Evolutionary conservation across 1,284 basidiomycete species (phyloP).

Genomic region (Papiliotrema nemorosa): DNA sequence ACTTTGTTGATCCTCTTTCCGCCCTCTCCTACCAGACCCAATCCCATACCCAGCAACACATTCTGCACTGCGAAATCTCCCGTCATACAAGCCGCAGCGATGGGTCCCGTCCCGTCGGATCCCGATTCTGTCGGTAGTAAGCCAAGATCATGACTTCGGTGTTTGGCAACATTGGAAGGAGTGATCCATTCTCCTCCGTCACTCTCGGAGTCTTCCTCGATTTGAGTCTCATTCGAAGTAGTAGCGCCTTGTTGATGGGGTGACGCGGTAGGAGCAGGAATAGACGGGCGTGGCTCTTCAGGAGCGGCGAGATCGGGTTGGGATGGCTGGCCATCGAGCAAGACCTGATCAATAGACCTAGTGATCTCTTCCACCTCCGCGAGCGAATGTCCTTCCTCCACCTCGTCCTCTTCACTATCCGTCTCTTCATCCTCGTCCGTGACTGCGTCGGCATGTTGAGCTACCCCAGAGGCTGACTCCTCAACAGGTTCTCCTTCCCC

Average conservation of each 20-base stretch:
- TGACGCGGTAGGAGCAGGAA: conserved; percentile 2
- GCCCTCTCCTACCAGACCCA: conserved; percentile 85
- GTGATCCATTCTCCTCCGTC: conserved; percentile 98
- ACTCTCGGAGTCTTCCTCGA: conserved; percentile 58
- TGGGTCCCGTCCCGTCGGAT: conserved; percentile 32
- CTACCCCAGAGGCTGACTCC: too few species aligned
- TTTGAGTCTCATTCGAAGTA: conserved; percentile 51
- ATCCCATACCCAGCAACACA: conserved; percentile 89
- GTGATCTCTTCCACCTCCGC: conserved; percentile 41
- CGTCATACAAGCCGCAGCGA: conserved; percentile 81
- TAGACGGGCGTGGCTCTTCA: not conserved
- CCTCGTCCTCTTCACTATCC: conserved; percentile 20
- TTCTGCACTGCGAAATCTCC: conserved; percentile 99
- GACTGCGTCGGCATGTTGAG: too few species aligned
- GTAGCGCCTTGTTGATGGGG: conserved; percentile 1
- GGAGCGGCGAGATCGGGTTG: not conserved
- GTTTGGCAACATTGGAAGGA: conserved; percentile 75
- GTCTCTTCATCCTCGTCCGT: conserved; percentile 39
- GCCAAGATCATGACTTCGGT: conserved; percentile 85
- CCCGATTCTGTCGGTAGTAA: conserved; percentile 58
- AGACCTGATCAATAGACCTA: conserved; percentile 58
- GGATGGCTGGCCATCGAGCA: conserved; percentile 12
- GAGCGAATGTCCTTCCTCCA: conserved; percentile 47
- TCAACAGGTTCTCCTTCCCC: conserved; percentile 47
- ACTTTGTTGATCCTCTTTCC: conserved; percentile 87